Conservation (phyloP, 2,329 filamentous ascomycete species). For the Emergomyces pasteurianus region DNA sequence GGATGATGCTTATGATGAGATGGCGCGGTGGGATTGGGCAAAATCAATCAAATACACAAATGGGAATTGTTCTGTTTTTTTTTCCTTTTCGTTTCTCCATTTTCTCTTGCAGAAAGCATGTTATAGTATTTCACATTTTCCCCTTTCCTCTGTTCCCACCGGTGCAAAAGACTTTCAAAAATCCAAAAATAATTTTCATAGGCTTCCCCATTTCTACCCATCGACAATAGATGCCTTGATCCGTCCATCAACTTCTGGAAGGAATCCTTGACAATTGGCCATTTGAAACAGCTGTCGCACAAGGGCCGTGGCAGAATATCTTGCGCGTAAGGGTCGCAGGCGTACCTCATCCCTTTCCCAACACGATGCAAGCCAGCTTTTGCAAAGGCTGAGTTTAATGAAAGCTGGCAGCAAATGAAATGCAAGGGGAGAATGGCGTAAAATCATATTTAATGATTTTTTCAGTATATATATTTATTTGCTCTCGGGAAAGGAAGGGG, state of each 20-base stretch:
- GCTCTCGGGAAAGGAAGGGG: no score
- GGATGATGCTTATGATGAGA: conserved; percentile 1
- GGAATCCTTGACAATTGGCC: neutral
- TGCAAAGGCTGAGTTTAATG: no score
- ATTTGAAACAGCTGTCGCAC: neutral
- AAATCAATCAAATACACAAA: conserved; percentile 2
- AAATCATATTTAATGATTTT: no score
- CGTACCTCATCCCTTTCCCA: neutral
- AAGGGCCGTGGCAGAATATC: neutral
- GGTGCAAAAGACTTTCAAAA: neutral
- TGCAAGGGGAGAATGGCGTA: no score
- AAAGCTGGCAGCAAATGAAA: no score
- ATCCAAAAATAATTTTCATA: neutral
- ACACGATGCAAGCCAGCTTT: neutral
- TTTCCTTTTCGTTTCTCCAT: neutral
- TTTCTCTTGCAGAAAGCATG: conserved; percentile 1
- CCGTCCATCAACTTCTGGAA: neutral
- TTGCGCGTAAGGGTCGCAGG: neutral
- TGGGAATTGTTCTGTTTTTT: neutral
- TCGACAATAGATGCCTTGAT: neutral
- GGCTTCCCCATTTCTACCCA: neutral
- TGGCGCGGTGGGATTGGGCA: neutral
- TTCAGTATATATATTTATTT: no score
- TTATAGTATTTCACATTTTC: conserved; percentile 3
- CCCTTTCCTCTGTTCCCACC: neutral